Base-by-base conservation (phyloP, 2,329 filamentous ascomycete species). In the Akanthomyces muscarius region DNA sequence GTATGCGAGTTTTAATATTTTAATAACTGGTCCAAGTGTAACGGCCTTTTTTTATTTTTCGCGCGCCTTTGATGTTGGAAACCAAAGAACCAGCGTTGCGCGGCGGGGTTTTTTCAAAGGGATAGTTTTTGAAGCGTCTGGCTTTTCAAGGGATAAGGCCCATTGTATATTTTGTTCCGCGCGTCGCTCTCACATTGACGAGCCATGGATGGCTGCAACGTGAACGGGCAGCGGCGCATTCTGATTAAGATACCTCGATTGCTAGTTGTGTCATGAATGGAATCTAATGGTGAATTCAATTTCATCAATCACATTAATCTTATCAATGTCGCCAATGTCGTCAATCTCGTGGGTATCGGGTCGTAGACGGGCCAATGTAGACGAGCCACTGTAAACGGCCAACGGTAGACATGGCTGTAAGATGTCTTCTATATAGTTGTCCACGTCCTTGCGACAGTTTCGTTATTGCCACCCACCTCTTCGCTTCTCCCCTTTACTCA, bases 231-330 rank as follows among this genome's bases (percentile, higher is more conserved):
- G 66, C 65, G 67, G 65, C 66, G 70, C 55, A 66, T 69, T 68
- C 63, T 68, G 64, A 66, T 69, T 69, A 73, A 72, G 71, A 74
- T 74, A 75, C 71, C 71, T 71, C 63, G 60, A 69, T 69, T 66
- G 65, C 64, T 33, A 16, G 18, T 36, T 36, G 44, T 53, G 44
- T 45, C 61, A 63, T 21, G 38, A 11, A 41, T 41, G 38, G 13
- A 41, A 41, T 11, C 33, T 41, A 41, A 16, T 41, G 38, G 38
- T 41, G 38, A 38, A 41, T 16, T 38, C 36, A 38, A 38, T 21
- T 21, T 38, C 11, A 38, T 38, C 36, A 38, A 33, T 33, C 30
- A 21, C 21, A 21, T 21, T 21, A 21, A 21, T 21, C 21, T 21
- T 21, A 21, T 21, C 21, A 21, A 21, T 21, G 21, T 21, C 21